Base-by-base conservation (phyloP, 2,329 filamentous ascomycete genomes). In the Arachnopeziza araneosa region DNA sequence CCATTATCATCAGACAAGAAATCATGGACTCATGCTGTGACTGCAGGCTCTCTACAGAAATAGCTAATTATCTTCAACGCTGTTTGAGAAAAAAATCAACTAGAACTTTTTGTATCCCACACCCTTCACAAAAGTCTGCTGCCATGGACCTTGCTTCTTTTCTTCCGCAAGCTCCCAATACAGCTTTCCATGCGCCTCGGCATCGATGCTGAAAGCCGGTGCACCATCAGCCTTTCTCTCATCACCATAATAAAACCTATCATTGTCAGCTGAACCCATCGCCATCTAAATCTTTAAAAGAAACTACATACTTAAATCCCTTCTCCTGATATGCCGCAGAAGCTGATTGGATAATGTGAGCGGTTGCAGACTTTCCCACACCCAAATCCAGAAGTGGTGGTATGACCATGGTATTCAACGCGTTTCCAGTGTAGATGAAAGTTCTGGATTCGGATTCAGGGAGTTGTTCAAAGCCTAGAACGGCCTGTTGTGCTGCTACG, bases 191-290 rank as follows among this genome's bases (percentile, higher is more conserved):
- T 79, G 77, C 1, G 77, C 77, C 9, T 74, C 69, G 7, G 76
- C 78, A 58, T 74, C 70, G n/a, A 80, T 66, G 26, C 60, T 67
- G 7, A 63, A 65, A 10, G 72, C 68, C 12, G 36, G 36, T 1
- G 68, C 57, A 0, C 80, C 80, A 57, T 79, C 74, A 0, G 71
- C 61, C 22, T 75, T 76, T 5, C 80, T 73, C 66, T 83, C 77
- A 57, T 83, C 80, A 8, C 70, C 76, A 59, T 79, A 83, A 63
- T 81, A 82, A 64, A 82, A 82, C 55, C 79, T 81, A 48, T 3
- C 4, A 44, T 19, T 12, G 12, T 44, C 17, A 44, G 36, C 17
- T 19, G 17, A 44, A 19, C 17, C 6, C 17, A 3, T 44, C 12
- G 17, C 12, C 2, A 17, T 44, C 5, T 19, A 44, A 44, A 19